Conservation (phyloP, 73 alveolate species). For the Stentor coeruleus region DNA sequence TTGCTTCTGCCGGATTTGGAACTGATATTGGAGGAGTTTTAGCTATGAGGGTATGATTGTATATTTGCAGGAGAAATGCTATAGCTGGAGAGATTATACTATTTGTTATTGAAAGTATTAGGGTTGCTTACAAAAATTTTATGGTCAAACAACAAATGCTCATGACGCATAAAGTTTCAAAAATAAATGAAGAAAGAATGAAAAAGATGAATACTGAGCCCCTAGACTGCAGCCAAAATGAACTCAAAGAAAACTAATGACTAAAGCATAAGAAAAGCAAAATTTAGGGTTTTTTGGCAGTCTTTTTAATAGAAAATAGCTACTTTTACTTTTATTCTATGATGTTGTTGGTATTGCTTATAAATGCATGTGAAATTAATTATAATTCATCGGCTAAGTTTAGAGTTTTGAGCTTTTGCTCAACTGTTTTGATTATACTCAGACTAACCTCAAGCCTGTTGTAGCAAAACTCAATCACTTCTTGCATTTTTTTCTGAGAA, state of each 20-base stretch:
- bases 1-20: conserved; percentile 47
- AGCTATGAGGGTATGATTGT: conserved; percentile 52
- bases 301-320: too few species aligned
- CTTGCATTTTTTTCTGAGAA: too few species aligned
- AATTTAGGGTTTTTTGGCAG: too few species aligned
- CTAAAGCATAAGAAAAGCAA: too few species aligned
- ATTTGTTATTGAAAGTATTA: conserved; percentile 14
- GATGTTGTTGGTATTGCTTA: too few species aligned
- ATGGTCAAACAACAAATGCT: conserved; percentile 19
- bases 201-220: not conserved
- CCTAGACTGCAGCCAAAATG: not conserved
- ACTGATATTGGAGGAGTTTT: conserved; percentile 69
- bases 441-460: too few species aligned
- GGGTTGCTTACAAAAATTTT: not conserved
- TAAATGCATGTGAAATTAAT: too few species aligned
- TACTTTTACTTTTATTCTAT: too few species aligned
- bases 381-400: too few species aligned
- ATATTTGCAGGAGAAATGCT: conserved; percentile 55
- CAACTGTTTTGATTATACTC: too few species aligned
- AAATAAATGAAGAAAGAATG: conserved; percentile 11
- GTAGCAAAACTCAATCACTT: too few species aligned
- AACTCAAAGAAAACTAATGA: not conserved
- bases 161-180: not conserved
- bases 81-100: conserved; percentile 56
- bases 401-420: too few species aligned